Base-by-base conservation (phyloP, 331 rosid species). In the Quercus phellos region DNA sequence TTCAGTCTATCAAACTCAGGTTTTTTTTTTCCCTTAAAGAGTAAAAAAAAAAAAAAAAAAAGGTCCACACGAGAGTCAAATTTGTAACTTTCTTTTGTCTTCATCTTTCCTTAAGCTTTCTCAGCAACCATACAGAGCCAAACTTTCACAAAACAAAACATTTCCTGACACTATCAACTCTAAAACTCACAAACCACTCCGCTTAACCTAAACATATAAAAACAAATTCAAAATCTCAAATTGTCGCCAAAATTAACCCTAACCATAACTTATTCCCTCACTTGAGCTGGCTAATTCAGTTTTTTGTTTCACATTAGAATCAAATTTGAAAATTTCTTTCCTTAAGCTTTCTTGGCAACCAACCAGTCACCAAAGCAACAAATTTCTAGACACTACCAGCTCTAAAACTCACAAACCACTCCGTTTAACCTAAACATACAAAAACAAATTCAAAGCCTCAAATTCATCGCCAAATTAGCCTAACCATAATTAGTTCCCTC, bases 81-180 rank as follows among this genome's bases (percentile, higher is more conserved):
- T 63, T 22, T 58, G 16, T 24, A 6, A 29, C 26, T 38, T 22
- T 16, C 66, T 26, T 24, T 55, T 13, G 5, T 12, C 16, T 13
- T 13, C 4, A 4, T 12, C 53, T 46, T 46, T 46, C 63, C 4
- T 17, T 53, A 26, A 50, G 43, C 70, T 68, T 42, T 71, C 72
- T 29, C 51, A 75, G 75, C 34, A 73, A 72, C 77, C 54, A 79
- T 75, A 79, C 81, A 81, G 3, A 38, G 3, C 76, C 50, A 79
- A 77, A 79, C 80, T 80, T 7, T 38, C 10, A 38, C 43, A 38
- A 38, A 38, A 35, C 42, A 38, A 38, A 38, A 38, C 46, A 38
- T 38, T 38, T 38, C 46, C 9, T 9, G 3, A 38, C 46, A 38
- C 46, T 38, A 8, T 38, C 46, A 38, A 38, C 46, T 8, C 11